phyloP scores from a whole-genome alignment of 805 yeast genomes.

The Candida krabiensis region DNA sequence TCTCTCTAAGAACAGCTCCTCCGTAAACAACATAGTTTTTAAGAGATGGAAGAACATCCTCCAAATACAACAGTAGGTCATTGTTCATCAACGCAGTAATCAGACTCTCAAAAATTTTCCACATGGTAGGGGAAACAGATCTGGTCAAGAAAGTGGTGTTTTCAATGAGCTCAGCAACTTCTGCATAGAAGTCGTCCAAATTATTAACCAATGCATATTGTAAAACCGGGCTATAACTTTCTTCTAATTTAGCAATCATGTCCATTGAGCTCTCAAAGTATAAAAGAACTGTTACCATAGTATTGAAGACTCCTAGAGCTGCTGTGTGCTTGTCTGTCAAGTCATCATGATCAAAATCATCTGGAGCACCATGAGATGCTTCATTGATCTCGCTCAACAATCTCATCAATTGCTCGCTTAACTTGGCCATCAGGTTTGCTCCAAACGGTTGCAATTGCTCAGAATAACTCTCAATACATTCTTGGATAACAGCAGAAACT shows the following conservation, averaged over 20 bases:
- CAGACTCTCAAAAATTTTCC: slow-evolving; percentile 66
- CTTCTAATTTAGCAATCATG: slow-evolving; percentile 67
- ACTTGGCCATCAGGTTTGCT: slow-evolving; percentile 54
- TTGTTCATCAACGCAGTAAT: slow-evolving; percentile 37
- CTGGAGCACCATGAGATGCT: slow-evolving; percentile 50
- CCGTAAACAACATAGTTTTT: slow-evolving; percentile 70
- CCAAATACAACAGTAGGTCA: slow-evolving; percentile 64
- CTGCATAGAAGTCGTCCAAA: slow-evolving; percentile 79
- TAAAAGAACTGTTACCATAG: slow-evolving; percentile 82
- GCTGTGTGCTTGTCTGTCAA: slow-evolving; percentile 78
- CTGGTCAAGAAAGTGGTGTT: slow-evolving; percentile 67
- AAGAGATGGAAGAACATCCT: slow-evolving; percentile 72
- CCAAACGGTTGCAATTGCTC: slow-evolving; percentile 93
- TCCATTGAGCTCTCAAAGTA: slow-evolving; percentile 83
- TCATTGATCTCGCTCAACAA: slow-evolving; percentile 72
- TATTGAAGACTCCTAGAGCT: slow-evolving; percentile 81
- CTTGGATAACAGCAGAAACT: slow-evolving; percentile 89
- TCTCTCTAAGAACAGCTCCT: slow-evolving; percentile 44
- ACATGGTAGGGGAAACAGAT: slow-evolving; percentile 64
- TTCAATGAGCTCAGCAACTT: slow-evolving; percentile 78
- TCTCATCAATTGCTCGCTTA: slow-evolving; percentile 74
- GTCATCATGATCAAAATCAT: slow-evolving; percentile 46
- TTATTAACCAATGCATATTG: slow-evolving; percentile 62
- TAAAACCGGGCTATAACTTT: slow-evolving; percentile 71
- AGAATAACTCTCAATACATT: slow-evolving; percentile 85